Evolutionary conservation across 306 rosid genomes (phyloP).

Genomic region (Astragalus membranaceus): DNA sequence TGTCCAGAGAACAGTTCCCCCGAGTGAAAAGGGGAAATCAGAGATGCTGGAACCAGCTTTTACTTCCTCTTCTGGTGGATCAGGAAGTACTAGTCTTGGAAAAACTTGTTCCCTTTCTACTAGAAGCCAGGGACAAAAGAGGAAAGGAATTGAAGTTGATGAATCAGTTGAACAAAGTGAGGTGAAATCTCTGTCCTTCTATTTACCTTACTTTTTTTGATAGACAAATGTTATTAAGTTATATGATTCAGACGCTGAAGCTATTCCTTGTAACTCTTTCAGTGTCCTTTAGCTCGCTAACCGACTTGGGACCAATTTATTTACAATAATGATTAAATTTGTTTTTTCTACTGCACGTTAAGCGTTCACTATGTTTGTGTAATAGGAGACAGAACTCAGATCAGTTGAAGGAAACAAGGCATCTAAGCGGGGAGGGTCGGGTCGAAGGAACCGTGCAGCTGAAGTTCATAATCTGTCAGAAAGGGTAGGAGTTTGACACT

Average conservation of each 20-base stretch:
- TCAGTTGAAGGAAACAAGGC: conserved; percentile 52
- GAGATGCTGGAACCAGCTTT: conserved; percentile 53
- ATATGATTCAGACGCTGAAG: no score
- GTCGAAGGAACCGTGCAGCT: conserved; percentile 76
- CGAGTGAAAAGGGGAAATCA: conserved; percentile 40
- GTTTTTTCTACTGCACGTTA: background rate
- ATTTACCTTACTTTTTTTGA: background rate
- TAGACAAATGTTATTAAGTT: no score
- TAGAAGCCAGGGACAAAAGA: conserved; percentile 52
- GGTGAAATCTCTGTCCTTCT: conserved; percentile 34
- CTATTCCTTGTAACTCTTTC: no score
- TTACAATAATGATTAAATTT: background rate
- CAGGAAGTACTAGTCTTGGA: conserved; percentile 74
- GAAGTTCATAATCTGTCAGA: conserved; percentile 93
- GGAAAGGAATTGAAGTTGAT: conserved; percentile 63
- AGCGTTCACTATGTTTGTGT: conserved; percentile 1
- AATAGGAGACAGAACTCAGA: conserved; percentile 66
- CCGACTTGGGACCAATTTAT: background rate
- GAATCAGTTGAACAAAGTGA: conserved; percentile 78
- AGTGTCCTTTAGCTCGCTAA: no score
- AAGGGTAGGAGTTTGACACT: conserved; percentile 44
- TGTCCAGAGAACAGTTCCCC: conserved; percentile 29
- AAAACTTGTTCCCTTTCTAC: conserved; percentile 52
- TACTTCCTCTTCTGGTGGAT: conserved; percentile 74
- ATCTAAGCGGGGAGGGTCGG: conserved; percentile 45